phyloP scores from a whole-genome alignment of 2,329 filamentous ascomycete genomes.

The Ilyonectria destructans region DNA sequence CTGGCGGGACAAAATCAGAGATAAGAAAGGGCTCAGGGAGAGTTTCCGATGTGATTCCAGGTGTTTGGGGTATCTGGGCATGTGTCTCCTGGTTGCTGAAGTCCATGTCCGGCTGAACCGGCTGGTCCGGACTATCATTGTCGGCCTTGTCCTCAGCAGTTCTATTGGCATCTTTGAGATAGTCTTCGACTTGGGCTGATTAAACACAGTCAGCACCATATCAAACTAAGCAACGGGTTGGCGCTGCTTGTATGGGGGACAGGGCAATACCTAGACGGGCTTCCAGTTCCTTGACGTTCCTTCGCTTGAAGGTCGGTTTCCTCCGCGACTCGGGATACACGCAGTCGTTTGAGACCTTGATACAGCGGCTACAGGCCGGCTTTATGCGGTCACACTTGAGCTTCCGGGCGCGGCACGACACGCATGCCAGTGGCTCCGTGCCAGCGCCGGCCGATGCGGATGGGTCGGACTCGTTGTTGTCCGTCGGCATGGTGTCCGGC shows the following conservation, averaged over 20 bases:
- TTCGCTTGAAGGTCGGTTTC: conserved; percentile 89
- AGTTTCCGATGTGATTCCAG: conserved; percentile 17
- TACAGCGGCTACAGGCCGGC: conserved; percentile 86
- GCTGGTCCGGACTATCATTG: conserved; percentile 45
- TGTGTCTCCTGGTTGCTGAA: conserved; percentile 21
- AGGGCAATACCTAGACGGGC: conserved; percentile 81
- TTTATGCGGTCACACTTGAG: conserved; percentile 88
- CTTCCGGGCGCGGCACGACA: conserved; percentile 88
- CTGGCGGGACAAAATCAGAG: conserved; percentile 30
- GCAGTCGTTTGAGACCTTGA: conserved; percentile 82
- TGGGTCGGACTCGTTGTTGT: conserved; percentile 44
- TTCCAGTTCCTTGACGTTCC: conserved; percentile 93
- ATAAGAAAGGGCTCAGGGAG: conserved; percentile 36
- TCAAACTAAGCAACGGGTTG: background rate
- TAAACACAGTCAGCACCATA: conserved; percentile 29
- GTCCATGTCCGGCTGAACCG: conserved; percentile 34
- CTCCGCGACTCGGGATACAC: conserved; percentile 90
- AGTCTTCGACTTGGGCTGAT: conserved; percentile 85
- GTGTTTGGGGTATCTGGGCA: conserved; percentile 12
- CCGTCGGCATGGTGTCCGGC: conserved; percentile 40
- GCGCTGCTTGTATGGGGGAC: background rate
- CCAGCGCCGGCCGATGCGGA: conserved; percentile 36
- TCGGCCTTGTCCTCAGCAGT: conserved; percentile 46
- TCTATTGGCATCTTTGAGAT: conserved; percentile 78
- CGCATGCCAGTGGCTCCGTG: conserved; percentile 79